Conservation (phyloP, 306 rosid species). For the Citrullus mucosospermus region DNA sequence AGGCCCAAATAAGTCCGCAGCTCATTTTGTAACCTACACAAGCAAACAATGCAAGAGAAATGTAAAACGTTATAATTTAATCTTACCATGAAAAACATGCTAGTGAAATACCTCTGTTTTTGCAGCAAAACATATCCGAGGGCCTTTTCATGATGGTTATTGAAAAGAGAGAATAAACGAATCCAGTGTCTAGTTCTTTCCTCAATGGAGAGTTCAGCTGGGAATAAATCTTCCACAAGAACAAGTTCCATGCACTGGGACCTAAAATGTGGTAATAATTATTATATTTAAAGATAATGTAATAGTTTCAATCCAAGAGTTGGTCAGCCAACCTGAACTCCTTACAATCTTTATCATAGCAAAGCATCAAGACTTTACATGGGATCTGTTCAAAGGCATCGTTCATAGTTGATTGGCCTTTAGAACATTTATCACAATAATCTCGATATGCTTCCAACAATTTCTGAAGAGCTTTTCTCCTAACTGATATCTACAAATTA, state of each 20-base stretch:
- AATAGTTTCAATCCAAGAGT: constrained; percentile 9
- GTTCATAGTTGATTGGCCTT: constrained; percentile 38
- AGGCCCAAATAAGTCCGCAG: constrained; percentile 51
- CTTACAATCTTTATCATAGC: constrained; percentile 79
- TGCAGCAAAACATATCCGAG: constrained; percentile 51
- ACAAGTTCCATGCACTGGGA: constrained; percentile 69
- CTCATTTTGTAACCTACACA: constrained; percentile 71
- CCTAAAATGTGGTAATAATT: constrained; percentile 25
- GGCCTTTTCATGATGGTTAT: constrained; percentile 52
- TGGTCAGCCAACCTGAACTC: constrained; percentile 63
- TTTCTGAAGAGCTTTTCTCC: constrained; percentile 66
- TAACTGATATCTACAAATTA: constrained; percentile 47
- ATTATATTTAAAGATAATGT: constrained; percentile 12
- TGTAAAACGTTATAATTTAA: background rate
- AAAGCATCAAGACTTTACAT: constrained; percentile 77
- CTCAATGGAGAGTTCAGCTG: constrained; percentile 36
- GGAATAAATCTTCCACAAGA: constrained; percentile 67
- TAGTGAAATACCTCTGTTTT: constrained; percentile 58
- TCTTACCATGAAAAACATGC: background rate
- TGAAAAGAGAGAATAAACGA: constrained; percentile 62
- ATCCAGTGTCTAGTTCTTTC: constrained; percentile 90
- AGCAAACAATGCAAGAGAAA: background rate
- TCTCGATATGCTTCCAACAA: constrained; percentile 57
- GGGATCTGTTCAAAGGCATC: constrained; percentile 71
- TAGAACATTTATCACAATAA: constrained; percentile 66